Evolutionary conservation across 163 green algal species (phyloP), one percentile per base, ranked within the genome.

Genomic region (Chlamydomonas reinhardtii): DNA sequence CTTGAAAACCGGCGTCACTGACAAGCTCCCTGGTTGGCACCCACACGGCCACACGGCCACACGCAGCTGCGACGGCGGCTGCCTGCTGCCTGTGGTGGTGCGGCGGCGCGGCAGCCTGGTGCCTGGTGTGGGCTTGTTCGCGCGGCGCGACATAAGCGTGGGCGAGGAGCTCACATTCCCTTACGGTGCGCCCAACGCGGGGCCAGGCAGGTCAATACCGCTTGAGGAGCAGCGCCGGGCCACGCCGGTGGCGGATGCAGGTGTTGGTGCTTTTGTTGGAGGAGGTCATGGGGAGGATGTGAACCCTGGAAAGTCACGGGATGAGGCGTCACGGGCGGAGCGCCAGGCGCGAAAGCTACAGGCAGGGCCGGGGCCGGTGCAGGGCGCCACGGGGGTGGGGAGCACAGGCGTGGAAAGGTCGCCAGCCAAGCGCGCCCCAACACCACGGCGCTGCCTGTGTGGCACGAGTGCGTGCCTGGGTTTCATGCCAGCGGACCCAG

Each of bases 11-110:
- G n/a, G n/a, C n/a, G n/a, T n/a, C n/a, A n/a, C n/a, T n/a, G n/a
- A n/a, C n/a, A n/a, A n/a, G n/a, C n/a, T n/a, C n/a, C n/a, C n/a
- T n/a, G n/a, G n/a, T 54, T 64, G 61, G 34, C 39, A 48, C 39
- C 39, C 8, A 8, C n/a, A n/a, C 2, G 22, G 35, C 66, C 19
- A 73, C 4, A 61, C 31, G 31, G 37, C 12, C n/a, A 59, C 37
- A 25, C 83, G 72, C 86, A 92, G 91, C 56, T 98, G 95, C 62
- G 93, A 95, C 59, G 95, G 96, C 6, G 95, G 95, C 73, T 96
- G 95, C 52, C 62, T 98, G 54, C 65, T 54, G 59, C 73, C 93
- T 6, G 24, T 93, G 4, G 43, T 97, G 2, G 92, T 94, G 34
- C 74, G 89, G 31, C 82, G 54, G 0, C 69, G 52, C 11, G 95